phyloP scores from a whole-genome alignment of 441 rosid genomes.

The Capsella rubella region DNA sequence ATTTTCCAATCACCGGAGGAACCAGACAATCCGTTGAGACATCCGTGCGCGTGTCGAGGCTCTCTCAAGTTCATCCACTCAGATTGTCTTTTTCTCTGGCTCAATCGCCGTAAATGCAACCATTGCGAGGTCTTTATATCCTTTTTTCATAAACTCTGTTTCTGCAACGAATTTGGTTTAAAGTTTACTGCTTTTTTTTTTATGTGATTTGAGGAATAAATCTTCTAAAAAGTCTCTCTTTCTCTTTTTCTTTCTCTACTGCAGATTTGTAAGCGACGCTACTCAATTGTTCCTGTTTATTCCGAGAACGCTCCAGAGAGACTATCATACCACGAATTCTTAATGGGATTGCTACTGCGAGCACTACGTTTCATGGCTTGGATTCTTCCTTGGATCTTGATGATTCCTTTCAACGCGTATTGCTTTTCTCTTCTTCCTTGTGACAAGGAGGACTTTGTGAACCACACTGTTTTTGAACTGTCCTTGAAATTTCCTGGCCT shows the following conservation, averaged over 20 bases:
- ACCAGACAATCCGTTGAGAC: constrained; percentile 37
- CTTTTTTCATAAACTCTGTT: background rate
- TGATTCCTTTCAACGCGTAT: constrained; percentile 37
- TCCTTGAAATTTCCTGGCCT: constrained; percentile 23
- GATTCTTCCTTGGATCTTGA: constrained; percentile 26
- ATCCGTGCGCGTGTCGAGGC: constrained; percentile 39
- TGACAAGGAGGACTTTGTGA: background rate
- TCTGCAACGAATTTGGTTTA: background rate
- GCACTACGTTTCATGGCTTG: constrained; percentile 6
- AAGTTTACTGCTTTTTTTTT: constrained; percentile 10
- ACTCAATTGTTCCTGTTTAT: constrained; percentile 37
- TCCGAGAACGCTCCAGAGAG: constrained; percentile 41
- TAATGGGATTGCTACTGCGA: constrained; percentile 17
- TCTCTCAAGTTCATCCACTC: constrained; percentile 38
- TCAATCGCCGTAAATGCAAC: constrained; percentile 16
- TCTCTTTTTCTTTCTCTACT: background rate
- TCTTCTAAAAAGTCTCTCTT: background rate
- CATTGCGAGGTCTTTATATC: constrained; percentile 36
- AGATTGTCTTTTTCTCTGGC: constrained; percentile 35
- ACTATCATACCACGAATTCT: constrained; percentile 37
- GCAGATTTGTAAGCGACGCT: constrained; percentile 37
- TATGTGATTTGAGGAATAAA: background rate
- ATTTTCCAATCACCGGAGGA: constrained; percentile 37
- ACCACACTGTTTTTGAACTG: background rate
- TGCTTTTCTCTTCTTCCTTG: constrained; percentile 16